Percentiles rank a stretch among this genome's conserved stretches.
phyloP scores from a whole-genome alignment of 306 rosid genomes.

The Acacia acuminata region DNA sequence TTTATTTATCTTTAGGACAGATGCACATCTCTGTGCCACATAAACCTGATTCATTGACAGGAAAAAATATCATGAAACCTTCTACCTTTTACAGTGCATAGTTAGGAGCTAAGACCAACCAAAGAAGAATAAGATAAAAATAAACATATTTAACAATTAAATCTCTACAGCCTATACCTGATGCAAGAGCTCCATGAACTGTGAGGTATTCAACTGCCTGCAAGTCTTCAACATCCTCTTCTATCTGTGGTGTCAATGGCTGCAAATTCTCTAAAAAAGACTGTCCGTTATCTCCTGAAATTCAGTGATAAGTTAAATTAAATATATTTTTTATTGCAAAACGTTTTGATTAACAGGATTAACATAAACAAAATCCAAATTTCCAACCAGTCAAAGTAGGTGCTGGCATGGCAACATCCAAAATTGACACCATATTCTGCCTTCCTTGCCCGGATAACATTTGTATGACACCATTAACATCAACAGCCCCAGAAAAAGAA shows the following conservation, averaged over 20 bases:
- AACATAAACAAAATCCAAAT: conserved; percentile 12
- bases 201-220: conserved; percentile 64
- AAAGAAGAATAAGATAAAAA: neutral
- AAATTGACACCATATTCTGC: conserved; percentile 75
- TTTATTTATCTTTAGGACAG: conserved; percentile 7
- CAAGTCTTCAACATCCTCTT: conserved; percentile 58
- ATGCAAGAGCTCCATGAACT: conserved; percentile 73
- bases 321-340: conserved; percentile 16
- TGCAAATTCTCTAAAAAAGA: conserved; percentile 56
- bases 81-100: neutral
- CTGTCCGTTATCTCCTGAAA: conserved; percentile 51
- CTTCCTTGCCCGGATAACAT: conserved; percentile 74
- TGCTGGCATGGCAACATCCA: conserved; percentile 88
- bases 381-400: conserved; percentile 74
- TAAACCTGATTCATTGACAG: conserved; percentile 2
- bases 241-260: conserved; percentile 73
- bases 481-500: conserved; percentile 66
- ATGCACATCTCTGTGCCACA: conserved; percentile 7
- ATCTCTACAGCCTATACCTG: conserved; percentile 49
- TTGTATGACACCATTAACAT: conserved; percentile 66
- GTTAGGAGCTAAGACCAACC: conserved; percentile 13
- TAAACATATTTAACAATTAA: conserved; percentile 7
- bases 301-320: conserved; percentile 41
- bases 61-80: conserved; percentile 2
- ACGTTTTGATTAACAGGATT: neutral